Conservation (phyloP, 768 basidiomycete species). For the Lactarius hengduanensis region DNA sequence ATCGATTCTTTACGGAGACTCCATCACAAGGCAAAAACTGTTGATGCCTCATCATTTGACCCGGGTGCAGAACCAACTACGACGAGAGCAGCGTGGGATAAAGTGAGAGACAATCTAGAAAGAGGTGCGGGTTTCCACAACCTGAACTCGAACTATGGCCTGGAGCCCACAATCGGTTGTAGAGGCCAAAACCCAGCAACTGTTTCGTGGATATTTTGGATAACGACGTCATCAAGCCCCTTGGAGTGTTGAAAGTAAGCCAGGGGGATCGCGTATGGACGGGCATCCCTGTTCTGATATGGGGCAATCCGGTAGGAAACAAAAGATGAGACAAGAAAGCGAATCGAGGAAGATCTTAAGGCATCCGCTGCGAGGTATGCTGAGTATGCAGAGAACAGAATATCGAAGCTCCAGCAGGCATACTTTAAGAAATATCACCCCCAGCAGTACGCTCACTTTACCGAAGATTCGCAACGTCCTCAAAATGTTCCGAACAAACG, state of each 20-base stretch:
- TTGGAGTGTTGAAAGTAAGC: background rate
- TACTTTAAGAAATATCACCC: background rate
- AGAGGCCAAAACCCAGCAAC: background rate
- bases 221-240: background rate
- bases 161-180: background rate
- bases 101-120: background rate
- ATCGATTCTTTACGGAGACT: background rate
- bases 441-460: background rate
- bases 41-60: background rate
- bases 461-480: background rate
- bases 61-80: background rate
- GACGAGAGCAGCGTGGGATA: background rate
- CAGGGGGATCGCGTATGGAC: fast-evolving
- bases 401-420: background rate
- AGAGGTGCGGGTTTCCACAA: background rate
- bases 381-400: background rate
- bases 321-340: background rate
- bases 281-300: no score
- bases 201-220: background rate
- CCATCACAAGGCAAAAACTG: background rate
- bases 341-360: background rate
- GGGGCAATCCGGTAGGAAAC: background rate
- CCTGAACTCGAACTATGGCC: background rate
- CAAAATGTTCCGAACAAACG: background rate
- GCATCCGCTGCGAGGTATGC: background rate